Evolutionary conservation across 2,329 filamentous ascomycete genomes (phyloP).

Genomic region (Aspergillus hiratsukae): DNA sequence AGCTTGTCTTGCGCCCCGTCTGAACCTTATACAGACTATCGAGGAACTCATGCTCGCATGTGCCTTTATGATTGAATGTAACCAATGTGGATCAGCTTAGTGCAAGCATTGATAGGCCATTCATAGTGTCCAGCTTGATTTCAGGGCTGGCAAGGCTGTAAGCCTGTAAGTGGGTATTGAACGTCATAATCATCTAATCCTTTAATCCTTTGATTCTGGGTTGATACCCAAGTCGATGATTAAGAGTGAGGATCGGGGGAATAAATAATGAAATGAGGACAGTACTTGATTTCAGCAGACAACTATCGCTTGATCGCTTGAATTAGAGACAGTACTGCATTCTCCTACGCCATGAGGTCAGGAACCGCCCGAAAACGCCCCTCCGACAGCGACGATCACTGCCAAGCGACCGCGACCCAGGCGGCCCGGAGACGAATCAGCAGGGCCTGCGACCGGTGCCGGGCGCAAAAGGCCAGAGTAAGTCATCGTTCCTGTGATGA

Average conservation of each 20-base stretch:
- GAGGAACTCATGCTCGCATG: background rate
- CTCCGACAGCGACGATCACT: background rate
- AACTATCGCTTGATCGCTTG: background rate
- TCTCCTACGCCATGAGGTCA: too few species aligned
- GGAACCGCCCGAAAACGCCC: background rate
- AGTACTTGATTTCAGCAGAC: background rate
- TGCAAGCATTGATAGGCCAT: background rate
- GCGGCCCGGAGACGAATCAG: background rate
- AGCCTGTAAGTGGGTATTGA: background rate
- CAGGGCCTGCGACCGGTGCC: background rate
- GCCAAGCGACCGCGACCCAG: background rate
- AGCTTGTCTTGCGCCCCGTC: background rate
- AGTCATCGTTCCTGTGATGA: background rate
- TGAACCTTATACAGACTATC: background rate
- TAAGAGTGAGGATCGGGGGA: background rate
- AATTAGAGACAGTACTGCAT: too few species aligned
- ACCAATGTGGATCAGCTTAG: background rate
- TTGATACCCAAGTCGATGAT: background rate
- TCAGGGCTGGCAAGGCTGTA: background rate
- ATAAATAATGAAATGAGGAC: background rate
- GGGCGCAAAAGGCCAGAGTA: background rate
- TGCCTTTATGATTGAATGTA: background rate
- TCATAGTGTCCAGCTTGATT: background rate
- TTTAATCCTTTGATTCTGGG: background rate
- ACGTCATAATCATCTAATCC: background rate